Percentiles rank a stretch among this genome's conserved stretches.
phyloP scores from a whole-genome alignment of 805 yeast species.

The Candida nanaspora region DNA sequence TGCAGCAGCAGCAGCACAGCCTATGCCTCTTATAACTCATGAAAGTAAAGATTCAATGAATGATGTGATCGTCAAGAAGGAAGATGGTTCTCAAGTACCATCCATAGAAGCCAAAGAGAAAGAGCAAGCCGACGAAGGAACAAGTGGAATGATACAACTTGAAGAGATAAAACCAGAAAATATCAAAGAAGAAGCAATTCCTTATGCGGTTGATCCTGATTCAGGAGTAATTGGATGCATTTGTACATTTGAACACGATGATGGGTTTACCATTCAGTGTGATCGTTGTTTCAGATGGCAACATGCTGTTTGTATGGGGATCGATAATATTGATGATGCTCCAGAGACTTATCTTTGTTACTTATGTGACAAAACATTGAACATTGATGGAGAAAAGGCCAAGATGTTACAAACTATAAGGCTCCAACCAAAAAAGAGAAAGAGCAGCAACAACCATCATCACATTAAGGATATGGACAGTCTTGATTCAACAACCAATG shows the following conservation, averaged over 20 bases:
- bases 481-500: constrained; percentile 2
- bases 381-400: constrained; percentile 33
- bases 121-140: background rate
- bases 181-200: constrained; percentile 13
- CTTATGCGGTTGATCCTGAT: constrained; percentile 69
- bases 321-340: constrained; percentile 59
- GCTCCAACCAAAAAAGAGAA: constrained; percentile 23
- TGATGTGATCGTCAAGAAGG: constrained; percentile 4
- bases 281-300: constrained; percentile 92
- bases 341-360: constrained; percentile 83
- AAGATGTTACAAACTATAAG: constrained; percentile 27
- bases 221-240: constrained; percentile 85
- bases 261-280: constrained; percentile 93
- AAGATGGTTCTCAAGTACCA: constrained; percentile 9
- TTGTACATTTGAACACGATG: constrained; percentile 81
- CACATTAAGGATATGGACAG: constrained; percentile 1
- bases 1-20: constrained; percentile 75
- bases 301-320: constrained; percentile 86
- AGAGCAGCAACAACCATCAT: constrained; percentile 7
- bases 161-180: too few relatives aligned
- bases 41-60: background rate
- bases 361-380: constrained; percentile 48
- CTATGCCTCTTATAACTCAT: constrained; percentile 42
- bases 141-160: too few relatives aligned
- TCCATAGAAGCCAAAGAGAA: constrained; percentile 11